Evolutionary conservation across 768 basidiomycete genomes (phyloP).

Genomic region (Macrolepiota dolichaula): DNA sequence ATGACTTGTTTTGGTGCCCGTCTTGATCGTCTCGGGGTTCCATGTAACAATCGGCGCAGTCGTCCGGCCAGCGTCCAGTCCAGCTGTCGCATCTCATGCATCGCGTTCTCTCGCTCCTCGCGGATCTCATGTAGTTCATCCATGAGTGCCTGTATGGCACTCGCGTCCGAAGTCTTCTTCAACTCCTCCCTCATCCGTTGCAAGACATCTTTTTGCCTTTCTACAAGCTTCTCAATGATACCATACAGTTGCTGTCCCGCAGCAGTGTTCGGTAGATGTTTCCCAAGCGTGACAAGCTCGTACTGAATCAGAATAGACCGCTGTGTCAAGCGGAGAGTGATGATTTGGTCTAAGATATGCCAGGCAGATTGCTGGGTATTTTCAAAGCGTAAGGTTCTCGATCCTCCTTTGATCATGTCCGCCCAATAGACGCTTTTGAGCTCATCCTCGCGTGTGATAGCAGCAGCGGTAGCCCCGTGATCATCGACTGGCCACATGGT

Average conservation of each 20-base stretch:
- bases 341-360: slow-evolving; percentile 10
- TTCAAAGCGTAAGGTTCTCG: slow-evolving; percentile 11
- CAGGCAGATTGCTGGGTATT: slow-evolving; percentile 10
- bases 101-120: not conserved
- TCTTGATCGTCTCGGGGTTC: no score
- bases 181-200: not conserved
- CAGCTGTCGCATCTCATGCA: not conserved
- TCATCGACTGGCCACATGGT: slow-evolving; percentile 39
- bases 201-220: not conserved
- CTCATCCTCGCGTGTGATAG: slow-evolving; percentile 19
- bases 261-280: not conserved
- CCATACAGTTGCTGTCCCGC: not conserved
- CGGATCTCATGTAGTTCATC: not conserved
- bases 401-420: slow-evolving; percentile 11
- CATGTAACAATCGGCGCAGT: not conserved
- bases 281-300: not conserved
- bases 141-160: not conserved
- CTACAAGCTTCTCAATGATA: not conserved
- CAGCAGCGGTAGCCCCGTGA: not conserved
- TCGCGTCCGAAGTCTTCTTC: not conserved
- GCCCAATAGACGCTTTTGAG: slow-evolving; percentile 18
- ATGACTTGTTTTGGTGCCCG: no score
- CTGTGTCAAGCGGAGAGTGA: not conserved
- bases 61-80: not conserved
- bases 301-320: slow-evolving; percentile 13